These are phyloP conservation scores for Populus pruinosa DNA, from an alignment of 345 rosid species.

Conservation along the genomic window DNA sequence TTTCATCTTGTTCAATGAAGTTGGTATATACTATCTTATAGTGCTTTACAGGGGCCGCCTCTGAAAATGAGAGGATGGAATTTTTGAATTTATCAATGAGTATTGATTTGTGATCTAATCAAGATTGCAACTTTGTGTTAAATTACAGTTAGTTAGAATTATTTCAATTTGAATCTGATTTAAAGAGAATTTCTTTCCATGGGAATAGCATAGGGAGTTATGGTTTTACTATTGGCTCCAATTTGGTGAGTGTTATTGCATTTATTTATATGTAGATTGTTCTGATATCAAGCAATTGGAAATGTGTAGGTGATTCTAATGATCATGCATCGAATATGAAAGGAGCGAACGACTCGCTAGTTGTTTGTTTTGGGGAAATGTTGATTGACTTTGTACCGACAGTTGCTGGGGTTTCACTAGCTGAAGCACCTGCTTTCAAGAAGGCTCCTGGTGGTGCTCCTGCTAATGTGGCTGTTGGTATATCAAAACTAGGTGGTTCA, in stretches of 20 bases:
- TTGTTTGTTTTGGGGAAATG: conserved; percentile 93
- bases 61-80: not conserved
- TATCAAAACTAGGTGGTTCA: conserved; percentile 86
- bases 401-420: conserved; percentile 78
- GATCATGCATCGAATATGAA: conserved; percentile 2
- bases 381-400: conserved; percentile 95
- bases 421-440: conserved; percentile 95
- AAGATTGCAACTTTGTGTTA: not conserved
- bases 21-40: not conserved
- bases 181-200: not conserved
- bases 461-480: conserved; percentile 94
- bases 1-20: not conserved
- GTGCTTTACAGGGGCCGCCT: not conserved
- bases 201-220: not conserved
- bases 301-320: conserved; percentile 16
- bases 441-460: conserved; percentile 99
- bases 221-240: not conserved
- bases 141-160: not conserved
- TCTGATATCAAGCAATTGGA: not conserved
- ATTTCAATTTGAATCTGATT: not conserved
- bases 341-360: conserved; percentile 30
- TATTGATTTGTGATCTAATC: not conserved
- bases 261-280: not conserved
- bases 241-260: not conserved
- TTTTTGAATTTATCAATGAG: not conserved